Percentiles rank a stretch among this genome's conserved stretches.
Evolutionary conservation across 306 rosid genomes (phyloP).

Genomic region (Ceratonia siliqua): DNA sequence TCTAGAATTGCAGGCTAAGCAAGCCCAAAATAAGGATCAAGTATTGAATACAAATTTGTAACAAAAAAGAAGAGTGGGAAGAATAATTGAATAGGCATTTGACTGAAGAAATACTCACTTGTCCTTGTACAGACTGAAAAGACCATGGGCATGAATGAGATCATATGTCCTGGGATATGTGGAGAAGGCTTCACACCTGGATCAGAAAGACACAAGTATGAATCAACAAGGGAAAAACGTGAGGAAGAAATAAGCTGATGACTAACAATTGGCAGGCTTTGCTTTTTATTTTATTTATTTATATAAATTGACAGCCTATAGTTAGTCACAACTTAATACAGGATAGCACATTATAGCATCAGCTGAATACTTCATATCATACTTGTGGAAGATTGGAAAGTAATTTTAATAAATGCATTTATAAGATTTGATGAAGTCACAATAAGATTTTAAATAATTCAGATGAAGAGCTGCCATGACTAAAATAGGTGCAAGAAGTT

Average conservation of each 20-base stretch:
- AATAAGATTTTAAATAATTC: not conserved
- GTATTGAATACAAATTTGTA: not conserved
- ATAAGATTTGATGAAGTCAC: not conserved
- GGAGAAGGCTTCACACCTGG: slow-evolving; percentile 93
- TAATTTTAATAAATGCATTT: not conserved
- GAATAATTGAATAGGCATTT: slow-evolving; percentile 10
- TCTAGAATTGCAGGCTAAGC: slow-evolving; percentile 3
- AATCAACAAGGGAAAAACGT: slow-evolving; percentile 1
- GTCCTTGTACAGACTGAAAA: slow-evolving; percentile 78
- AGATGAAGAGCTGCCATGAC: slow-evolving; percentile 12
- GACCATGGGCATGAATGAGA: slow-evolving; percentile 84
- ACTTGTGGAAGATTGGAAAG: not conserved
- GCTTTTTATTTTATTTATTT: not conserved
- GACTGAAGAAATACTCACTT: slow-evolving; percentile 56
- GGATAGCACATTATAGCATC: not conserved
- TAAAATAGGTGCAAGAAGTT: slow-evolving; percentile 15
- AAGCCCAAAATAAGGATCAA: slow-evolving; percentile 10
- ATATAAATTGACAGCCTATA: not conserved
- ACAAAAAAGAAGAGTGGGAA: not conserved
- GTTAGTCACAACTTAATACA: slow-evolving; percentile 13
- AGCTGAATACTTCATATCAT: not conserved
- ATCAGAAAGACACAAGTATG: slow-evolving; percentile 26
- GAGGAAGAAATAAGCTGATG: not conserved
- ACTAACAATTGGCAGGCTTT: not conserved
- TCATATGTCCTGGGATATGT: slow-evolving; percentile 97